Evolutionary conservation across 106 monocot genomes (phyloP).

Genomic region (Chionographis japonica): DNA sequence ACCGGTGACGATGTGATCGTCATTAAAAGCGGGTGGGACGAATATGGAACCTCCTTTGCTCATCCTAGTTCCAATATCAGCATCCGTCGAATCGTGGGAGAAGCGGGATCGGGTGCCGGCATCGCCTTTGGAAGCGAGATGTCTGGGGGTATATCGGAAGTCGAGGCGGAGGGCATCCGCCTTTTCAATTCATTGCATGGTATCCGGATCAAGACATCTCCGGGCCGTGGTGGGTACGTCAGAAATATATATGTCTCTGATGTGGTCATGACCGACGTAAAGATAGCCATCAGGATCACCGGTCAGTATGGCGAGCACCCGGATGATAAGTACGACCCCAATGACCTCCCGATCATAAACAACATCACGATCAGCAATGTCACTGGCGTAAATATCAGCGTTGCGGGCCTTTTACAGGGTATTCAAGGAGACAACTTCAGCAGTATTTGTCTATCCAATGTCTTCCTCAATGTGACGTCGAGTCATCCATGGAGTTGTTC

Average conservation of each 20-base stretch:
- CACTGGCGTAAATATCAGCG: conserved; percentile 29
- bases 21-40: conserved; percentile 88
- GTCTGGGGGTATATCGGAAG: conserved; percentile 74
- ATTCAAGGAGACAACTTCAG: conserved; percentile 56
- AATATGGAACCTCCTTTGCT: conserved; percentile 74
- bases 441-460: conserved; percentile 56
- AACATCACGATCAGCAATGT: conserved; percentile 54
- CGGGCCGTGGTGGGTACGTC: conserved; percentile 71
- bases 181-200: conserved; percentile 59
- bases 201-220: conserved; percentile 61
- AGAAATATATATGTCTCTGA: conserved; percentile 40
- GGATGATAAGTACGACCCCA: conserved; percentile 48
- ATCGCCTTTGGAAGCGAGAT: conserved; percentile 87
- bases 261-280: conserved; percentile 40
- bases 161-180: conserved; percentile 37
- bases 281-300: conserved; percentile 48
- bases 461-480: conserved; percentile 31
- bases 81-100: conserved; percentile 34
- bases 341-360: conserved; percentile 43
- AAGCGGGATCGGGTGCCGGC: conserved; percentile 37
- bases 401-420: conserved; percentile 54
- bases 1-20: conserved; percentile 61
- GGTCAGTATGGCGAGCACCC: conserved; percentile 68
- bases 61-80: conserved; percentile 61
- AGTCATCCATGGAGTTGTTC: conserved; percentile 61